Conservation (phyloP, 2,329 filamentous ascomycete species). For the Cladosporium sp. region DNA sequence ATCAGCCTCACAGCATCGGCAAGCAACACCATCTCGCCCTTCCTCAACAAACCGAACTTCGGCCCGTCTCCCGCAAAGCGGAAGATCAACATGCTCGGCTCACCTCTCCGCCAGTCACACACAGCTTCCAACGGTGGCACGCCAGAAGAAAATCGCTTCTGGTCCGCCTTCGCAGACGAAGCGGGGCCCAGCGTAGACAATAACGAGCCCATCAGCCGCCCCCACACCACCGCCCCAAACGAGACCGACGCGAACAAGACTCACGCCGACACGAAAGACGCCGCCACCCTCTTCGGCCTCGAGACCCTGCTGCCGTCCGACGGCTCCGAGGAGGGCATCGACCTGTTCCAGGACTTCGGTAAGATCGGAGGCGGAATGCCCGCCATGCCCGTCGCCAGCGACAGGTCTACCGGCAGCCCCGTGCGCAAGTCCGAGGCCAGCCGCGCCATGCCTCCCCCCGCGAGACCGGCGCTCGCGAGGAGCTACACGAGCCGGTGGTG, state of each 20-base stretch:
- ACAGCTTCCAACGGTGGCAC: conserved; percentile 17
- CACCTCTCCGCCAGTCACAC: conserved; percentile 27
- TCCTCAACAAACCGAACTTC: conserved; percentile 21
- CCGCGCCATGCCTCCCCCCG: conserved; percentile 20
- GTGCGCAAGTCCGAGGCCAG: conserved; percentile 20
- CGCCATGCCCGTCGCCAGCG: conserved; percentile 16
- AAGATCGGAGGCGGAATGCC: conserved; percentile 54
- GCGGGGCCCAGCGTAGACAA: conserved; percentile 14
- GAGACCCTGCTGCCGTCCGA: conserved; percentile 49
- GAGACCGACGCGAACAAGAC: background rate
- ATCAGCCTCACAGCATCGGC: conserved; percentile 18
- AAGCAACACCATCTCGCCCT: conserved; percentile 26
- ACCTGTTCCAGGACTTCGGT: conserved; percentile 69
- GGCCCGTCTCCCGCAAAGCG: conserved; percentile 23
- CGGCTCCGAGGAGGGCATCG: conserved; percentile 54
- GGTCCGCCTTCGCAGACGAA: conserved; percentile 1
- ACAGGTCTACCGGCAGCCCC: conserved; percentile 28
- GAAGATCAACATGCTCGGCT: conserved; percentile 22
- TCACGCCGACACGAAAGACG: conserved; percentile 31
- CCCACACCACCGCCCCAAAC: conserved; percentile 1
- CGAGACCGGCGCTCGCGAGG: conserved; percentile 23
- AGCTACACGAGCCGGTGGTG: conserved; percentile 29
- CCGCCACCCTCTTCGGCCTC: conserved; percentile 49
- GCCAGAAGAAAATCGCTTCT: conserved; percentile 4
- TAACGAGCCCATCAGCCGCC: conserved; percentile 17